phyloP scores from a whole-genome alignment of 352 stramenopile species.

The Pythium coloratum region DNA sequence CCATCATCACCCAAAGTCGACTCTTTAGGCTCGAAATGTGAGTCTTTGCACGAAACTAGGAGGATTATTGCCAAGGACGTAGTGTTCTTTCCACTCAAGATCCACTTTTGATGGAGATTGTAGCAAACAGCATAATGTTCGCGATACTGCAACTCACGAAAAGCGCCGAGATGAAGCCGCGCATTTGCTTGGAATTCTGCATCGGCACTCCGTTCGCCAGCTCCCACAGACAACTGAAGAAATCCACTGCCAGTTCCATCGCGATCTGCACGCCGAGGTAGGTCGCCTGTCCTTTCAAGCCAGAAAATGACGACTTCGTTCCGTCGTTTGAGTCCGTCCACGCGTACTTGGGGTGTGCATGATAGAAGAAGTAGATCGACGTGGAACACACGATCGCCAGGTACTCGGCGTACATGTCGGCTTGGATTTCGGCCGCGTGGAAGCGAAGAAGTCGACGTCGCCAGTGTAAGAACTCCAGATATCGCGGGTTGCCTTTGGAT shows the following conservation, averaged over 20 bases:
- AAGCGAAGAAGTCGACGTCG: conserved; percentile 18
- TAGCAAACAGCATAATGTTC: conserved; percentile 19
- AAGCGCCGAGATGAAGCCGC: not conserved
- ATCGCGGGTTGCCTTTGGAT: not conserved
- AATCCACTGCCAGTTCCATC: conserved; percentile 32
- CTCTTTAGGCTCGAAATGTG: too few species aligned
- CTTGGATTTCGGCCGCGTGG: conserved; percentile 21
- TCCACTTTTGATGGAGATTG: not conserved
- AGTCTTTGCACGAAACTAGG: too few species aligned
- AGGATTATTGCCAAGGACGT: too few species aligned
- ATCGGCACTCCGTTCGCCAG: conserved; percentile 28
- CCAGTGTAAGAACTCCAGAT: not conserved
- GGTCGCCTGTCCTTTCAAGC: not conserved
- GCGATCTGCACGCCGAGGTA: conserved; percentile 20
- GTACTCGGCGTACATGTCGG: conserved; percentile 43
- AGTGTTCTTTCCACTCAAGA: too few species aligned
- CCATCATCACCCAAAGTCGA: too few species aligned
- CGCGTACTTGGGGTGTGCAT: conserved; percentile 21
- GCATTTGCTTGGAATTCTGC: not conserved
- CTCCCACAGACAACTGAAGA: conserved; percentile 27
- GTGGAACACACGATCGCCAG: conserved; percentile 37
- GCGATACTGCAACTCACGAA: conserved; percentile 9
- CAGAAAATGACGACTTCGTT: not conserved
- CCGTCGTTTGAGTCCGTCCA: conserved; percentile 14
- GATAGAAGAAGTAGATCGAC: conserved; percentile 34